phyloP scores from a whole-genome alignment of 2,329 filamentous ascomycete species.

The Thielaviopsis punctulata region DNA sequence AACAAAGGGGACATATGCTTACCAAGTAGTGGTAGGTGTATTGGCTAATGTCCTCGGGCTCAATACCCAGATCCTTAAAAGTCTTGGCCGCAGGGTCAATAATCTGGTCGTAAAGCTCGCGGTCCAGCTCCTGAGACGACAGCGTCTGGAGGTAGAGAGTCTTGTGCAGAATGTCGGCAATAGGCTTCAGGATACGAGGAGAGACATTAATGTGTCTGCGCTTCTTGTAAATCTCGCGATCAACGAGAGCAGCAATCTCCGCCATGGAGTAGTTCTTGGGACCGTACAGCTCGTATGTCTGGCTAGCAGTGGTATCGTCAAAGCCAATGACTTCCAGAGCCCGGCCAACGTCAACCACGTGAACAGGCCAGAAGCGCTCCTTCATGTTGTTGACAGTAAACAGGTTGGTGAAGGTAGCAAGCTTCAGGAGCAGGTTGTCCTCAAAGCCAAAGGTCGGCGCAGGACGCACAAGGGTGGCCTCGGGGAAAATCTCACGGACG shows the following conservation, averaged over 20 bases:
- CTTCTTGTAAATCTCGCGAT: slow-evolving; percentile 81
- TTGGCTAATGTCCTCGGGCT: slow-evolving; percentile 69
- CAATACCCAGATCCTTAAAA: slow-evolving; percentile 82
- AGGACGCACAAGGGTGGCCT: slow-evolving; percentile 90
- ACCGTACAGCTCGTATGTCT: slow-evolving; percentile 90
- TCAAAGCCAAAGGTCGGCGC: slow-evolving; percentile 91
- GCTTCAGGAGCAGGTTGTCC: slow-evolving; percentile 73
- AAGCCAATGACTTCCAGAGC: slow-evolving; percentile 81
- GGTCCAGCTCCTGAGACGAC: slow-evolving; percentile 72
- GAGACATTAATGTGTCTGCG: slow-evolving; percentile 84
- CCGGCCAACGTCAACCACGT: slow-evolving; percentile 80
- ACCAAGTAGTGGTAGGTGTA: slow-evolving; percentile 91
- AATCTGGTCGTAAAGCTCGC: slow-evolving; percentile 81
- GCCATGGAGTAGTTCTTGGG: slow-evolving; percentile 81
- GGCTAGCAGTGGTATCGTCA: slow-evolving; percentile 74
- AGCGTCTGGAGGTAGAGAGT: slow-evolving; percentile 76
- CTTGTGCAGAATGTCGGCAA: slow-evolving; percentile 60
- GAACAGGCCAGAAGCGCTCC: slow-evolving; percentile 79
- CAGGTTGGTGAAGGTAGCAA: slow-evolving; percentile 64
- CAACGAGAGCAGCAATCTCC: slow-evolving; percentile 74
- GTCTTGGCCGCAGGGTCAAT: slow-evolving; percentile 90
- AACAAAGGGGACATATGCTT: slow-evolving; percentile 23
- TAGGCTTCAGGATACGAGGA: slow-evolving; percentile 59
- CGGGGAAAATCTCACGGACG: slow-evolving; percentile 77
- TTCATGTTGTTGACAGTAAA: slow-evolving; percentile 88